phyloP scores from a whole-genome alignment of 1,139 yeast genomes.

The Geotrichum citri-aurantii region DNA sequence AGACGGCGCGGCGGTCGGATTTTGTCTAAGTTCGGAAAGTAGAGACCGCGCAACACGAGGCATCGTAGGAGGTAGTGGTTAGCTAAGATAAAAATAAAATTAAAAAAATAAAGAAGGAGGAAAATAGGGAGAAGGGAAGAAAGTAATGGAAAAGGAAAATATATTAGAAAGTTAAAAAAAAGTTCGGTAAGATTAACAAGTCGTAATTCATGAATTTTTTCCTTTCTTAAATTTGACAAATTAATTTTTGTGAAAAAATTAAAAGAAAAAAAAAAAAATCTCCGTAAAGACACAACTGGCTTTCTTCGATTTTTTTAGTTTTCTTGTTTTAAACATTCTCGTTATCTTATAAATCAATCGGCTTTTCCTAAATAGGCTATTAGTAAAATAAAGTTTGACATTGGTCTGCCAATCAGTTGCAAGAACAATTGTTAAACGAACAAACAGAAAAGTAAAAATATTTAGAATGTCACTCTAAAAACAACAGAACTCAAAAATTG shows the following conservation, averaged over 20 bases:
- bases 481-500: background rate
- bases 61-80: background rate
- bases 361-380: background rate
- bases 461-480: background rate
- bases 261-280: no score
- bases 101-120: background rate
- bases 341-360: background rate
- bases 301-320: background rate
- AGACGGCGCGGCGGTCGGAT: background rate
- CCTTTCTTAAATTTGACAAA: no score
- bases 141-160: background rate
- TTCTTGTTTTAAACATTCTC: background rate
- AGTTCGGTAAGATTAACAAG: no score
- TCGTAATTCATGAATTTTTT: no score
- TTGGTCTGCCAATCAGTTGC: background rate
- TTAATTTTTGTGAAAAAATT: background rate
- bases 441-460: background rate
- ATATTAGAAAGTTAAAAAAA: no score
- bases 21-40: background rate
- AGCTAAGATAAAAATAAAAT: background rate
- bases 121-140: background rate
- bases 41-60: conserved; percentile 2
- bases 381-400: background rate
- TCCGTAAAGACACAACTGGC: background rate
- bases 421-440: background rate